Conservation (phyloP, 2,329 filamentous ascomycete species). For the Fusarium begoniae region DNA sequence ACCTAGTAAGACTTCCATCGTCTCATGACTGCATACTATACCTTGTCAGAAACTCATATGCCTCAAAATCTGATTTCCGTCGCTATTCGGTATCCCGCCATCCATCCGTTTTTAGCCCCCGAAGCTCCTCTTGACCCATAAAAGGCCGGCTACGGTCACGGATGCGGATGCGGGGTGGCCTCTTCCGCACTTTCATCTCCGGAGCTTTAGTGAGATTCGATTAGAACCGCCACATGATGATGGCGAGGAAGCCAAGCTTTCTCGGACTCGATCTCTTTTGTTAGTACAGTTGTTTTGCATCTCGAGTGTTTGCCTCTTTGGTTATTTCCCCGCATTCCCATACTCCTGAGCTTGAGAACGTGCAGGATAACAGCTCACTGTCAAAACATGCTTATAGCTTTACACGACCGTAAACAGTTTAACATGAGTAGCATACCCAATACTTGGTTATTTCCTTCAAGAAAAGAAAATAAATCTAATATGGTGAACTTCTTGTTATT, state of each 20-base stretch:
- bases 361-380: neutral
- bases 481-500: too few species aligned
- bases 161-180: slow-evolving; percentile 24
- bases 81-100: slow-evolving; percentile 42
- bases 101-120: slow-evolving; percentile 18
- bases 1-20: neutral
- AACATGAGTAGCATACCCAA: neutral
- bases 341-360: neutral
- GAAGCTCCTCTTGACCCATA: slow-evolving; percentile 21
- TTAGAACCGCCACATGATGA: neutral
- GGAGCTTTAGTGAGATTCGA: slow-evolving; percentile 1
- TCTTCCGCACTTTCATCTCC: slow-evolving; percentile 37
- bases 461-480: neutral
- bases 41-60: neutral
- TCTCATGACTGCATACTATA: slow-evolving; percentile 2
- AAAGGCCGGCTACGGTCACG: neutral
- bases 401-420: neutral
- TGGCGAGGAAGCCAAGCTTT: neutral
- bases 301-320: neutral
- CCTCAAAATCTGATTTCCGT: slow-evolving; percentile 14
- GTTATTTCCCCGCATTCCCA: neutral
- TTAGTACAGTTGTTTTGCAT: neutral
- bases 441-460: neutral
- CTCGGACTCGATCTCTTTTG: neutral
- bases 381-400: neutral